Evolutionary conservation across 805 yeast genomes (phyloP), one percentile per base, ranked within the genome.

Genomic region (Kazachstania bromeliacearum): DNA sequence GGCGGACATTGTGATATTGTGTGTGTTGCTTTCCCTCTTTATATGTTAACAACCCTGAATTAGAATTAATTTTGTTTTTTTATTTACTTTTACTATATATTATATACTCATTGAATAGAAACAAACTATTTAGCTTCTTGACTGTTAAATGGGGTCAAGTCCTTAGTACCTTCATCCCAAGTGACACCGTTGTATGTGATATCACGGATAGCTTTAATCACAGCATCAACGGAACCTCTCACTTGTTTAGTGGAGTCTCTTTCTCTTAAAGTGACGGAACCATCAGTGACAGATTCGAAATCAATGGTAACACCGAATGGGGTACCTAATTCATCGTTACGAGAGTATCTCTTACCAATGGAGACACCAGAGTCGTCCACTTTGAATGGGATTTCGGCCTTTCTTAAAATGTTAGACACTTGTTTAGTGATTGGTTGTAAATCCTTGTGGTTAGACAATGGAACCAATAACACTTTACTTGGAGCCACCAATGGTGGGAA

Each of bases 241-340:
- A 88, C 95, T 71, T 89, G 98, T 60, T 78, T 81, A 24, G 97
- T 92, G 38, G 94, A 73, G 63, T 89, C 98, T 71, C 98, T 84
- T 66, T 89, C 97, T 73, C 98, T 85, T 57, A 89, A 71, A 24
- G 98, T 89, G 47, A 89, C 83, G 10, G 96, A 79, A 34, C 75
- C 75, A 58, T 89, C 96, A 58, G 80, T 75, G 44, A 83, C 74
- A 37, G 95, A 79, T 46, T 89, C 96, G 62, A 92, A 89, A 64
- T 89, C 98, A 51, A 89, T 82, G 46, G 98, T 89, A 64, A 89
- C 77, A 62, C 98, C 98, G 60, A 92, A 92, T 51, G 98, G 98
- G 37, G 97, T 92, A 64, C 98, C 98, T 57, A 89, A 73, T 69
- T 89, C 98, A 64, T 89, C 98, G 63, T 89, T 89, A 70, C 98